Base-by-base conservation (phyloP, 1,139 yeast species). In the Blastobotrys aristatus region DNA sequence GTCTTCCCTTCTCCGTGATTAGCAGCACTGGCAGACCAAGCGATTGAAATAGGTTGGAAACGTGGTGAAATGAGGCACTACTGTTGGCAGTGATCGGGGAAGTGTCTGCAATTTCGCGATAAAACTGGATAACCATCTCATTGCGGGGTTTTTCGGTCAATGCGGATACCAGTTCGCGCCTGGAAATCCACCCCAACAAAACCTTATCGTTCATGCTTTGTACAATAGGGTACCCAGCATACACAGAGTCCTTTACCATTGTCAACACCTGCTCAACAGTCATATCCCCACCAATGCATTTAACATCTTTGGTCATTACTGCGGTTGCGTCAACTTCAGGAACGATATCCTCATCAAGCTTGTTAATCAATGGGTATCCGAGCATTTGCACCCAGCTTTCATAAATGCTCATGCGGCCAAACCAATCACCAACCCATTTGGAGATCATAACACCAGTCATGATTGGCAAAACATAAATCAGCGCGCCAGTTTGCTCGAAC, bases 401-500 rank as follows among this genome's bases (percentile, higher is more conserved):
- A 50, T 73, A 73, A 36, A 68, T 63, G 3, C 76, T 72, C 27
- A 62, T 57, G 36, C 63, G 58, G 20, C 61, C 64, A 36, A 71
- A 58, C 2, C 65, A 63, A 50, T 75, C 77, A 16, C 71, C 73
- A 1, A 71, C 70, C 72, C 76, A 69, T 52, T 74, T 72, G 1
- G 78, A 69, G 6, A 73, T 64, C 61, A 75, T 63, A 6, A 74
- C 78, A 0, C 77, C 76, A 6, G 69, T 63, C 98, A 92, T 92
- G 0, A 95, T 88, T 1, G 97, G 98, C 26, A 92, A 75, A 44
- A 92, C 86, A 62, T 87, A 90, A 43, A 86, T 79, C 44, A 89
- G 72, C 1, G 97, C 97, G 20, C 97, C 97, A 0, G 97, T 92
- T 46, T 92, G 72, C 65, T 94, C 99, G 68, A 92, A 89, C 92